These are phyloP conservation scores for Phialocephala subalpina DNA, from an alignment of 2,329 filamentous ascomycete genomes.

Conservation along the genomic window DNA sequence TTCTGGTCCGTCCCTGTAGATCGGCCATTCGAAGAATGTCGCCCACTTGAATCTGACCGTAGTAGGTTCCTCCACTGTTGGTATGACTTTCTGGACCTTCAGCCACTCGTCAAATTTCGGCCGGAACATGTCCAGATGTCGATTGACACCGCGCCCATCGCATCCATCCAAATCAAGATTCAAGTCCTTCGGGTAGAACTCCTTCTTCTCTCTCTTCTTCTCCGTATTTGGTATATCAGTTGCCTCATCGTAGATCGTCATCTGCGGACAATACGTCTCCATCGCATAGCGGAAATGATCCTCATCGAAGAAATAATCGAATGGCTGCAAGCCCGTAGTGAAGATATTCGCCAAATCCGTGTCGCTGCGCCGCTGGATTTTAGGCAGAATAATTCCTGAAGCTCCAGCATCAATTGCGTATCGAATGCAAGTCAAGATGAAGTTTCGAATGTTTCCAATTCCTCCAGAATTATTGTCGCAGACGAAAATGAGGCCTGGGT, in stretches of 20 bases:
- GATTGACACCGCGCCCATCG: constrained; percentile 37
- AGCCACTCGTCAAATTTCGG: constrained; percentile 40
- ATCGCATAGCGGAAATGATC: constrained; percentile 52
- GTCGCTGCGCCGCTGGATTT: constrained; percentile 53
- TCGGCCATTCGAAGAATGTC: constrained; percentile 51
- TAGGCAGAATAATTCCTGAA: constrained; percentile 54
- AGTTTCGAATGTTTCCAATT: constrained; percentile 59
- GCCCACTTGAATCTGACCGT: constrained; percentile 39
- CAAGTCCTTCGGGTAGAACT: constrained; percentile 47
- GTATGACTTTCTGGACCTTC: constrained; percentile 24
- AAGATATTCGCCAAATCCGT: constrained; percentile 52
- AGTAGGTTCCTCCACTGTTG: constrained; percentile 29
- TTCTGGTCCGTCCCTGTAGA: constrained; percentile 55
- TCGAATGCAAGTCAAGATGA: constrained; percentile 57
- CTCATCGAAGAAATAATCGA: constrained; percentile 58
- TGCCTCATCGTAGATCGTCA: constrained; percentile 50
- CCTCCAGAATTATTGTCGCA: constrained; percentile 61
- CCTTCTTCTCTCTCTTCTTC: constrained; percentile 46
- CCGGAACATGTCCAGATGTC: constrained; percentile 40
- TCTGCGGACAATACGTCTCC: constrained; percentile 50
- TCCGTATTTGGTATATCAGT: constrained; percentile 49
- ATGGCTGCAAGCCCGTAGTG: constrained; percentile 46
- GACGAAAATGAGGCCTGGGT: constrained; percentile 52
- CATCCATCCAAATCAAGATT: constrained; percentile 36
- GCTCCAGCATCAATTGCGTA: constrained; percentile 58